Evolutionary conservation across 192 early-diverging fungal genomes (phyloP), one percentile per base, ranked within the genome.

Genomic region (Geranomyces michiganensis): DNA sequence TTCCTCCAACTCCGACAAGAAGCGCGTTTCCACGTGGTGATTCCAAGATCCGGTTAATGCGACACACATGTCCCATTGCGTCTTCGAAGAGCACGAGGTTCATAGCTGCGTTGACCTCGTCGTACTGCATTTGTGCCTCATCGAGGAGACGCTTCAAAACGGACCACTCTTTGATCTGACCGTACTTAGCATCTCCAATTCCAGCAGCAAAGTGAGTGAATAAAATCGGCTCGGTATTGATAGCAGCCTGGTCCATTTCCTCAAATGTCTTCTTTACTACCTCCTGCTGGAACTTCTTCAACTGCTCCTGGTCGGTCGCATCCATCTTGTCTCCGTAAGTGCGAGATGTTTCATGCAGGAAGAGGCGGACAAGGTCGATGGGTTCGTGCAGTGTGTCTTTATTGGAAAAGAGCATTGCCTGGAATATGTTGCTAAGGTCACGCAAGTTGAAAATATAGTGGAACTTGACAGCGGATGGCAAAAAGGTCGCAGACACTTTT

Each of bases 401-500:
- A 67, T 64, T 79, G 19, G 81, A 82, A 56, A 89, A 88, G 33
- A 89, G 64, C 7, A 89, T 75, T 19, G 86, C 87, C 70, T 89
- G 86, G 78, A 89, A 89, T 31, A 89, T 88, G 65, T 88, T 88
- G 22, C 77, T 76, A 7, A 89, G 65, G 66, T 89, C 87, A 63
- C 86, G 75, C 26, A 88, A 68, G 69, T 88, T 89, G 76, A 89
- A 89, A 31, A 88, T 80, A 77, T 89, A 89, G 65, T 89, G 87
- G 79, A 88, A 88, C 61, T 87, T 88, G 69, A 88, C 77, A 1
- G 87, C 87, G 0, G 84, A 85, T 22, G 87, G 86, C 49, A 88
- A 67, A 77, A 89, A 89, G 0, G 78, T 78, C 1, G 74, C 53
- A 0, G 83, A 41, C 0, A 88, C 87, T 61, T 88, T 88, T 56